A percentile compares a stretch with the other conserved stretches of the same genome.
These are phyloP conservation scores for Cercospora beticola DNA, from an alignment of 2,329 filamentous ascomycete genomes.

Conservation along the genomic window DNA sequence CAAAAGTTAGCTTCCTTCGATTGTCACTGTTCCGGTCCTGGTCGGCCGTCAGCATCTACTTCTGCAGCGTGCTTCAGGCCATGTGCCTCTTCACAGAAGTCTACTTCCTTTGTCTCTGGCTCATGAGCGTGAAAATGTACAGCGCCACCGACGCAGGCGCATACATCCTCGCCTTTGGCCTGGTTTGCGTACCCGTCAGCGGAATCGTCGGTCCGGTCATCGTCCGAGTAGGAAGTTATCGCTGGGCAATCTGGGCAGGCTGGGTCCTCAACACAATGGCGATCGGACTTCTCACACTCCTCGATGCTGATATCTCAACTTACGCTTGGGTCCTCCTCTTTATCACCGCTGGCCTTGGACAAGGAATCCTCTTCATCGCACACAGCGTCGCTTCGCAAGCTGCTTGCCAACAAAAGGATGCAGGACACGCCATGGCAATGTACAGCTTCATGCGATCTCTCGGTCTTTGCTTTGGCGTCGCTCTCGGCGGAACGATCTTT, in stretches of 20 bases:
- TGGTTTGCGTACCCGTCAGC: constrained; percentile 26
- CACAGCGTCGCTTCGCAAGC: constrained; percentile 50
- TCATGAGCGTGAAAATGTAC: constrained; percentile 44
- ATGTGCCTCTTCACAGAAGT: constrained; percentile 37
- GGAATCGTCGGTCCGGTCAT: constrained; percentile 35
- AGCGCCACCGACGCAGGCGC: constrained; percentile 42
- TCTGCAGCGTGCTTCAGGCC: constrained; percentile 36
- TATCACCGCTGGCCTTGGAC: constrained; percentile 43
- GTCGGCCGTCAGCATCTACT: constrained; percentile 34
- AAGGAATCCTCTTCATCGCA: constrained; percentile 45
- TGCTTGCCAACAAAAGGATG: constrained; percentile 33
- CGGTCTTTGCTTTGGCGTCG: constrained; percentile 50
- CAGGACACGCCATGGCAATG: constrained; percentile 42
- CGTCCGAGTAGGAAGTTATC: constrained; percentile 34
- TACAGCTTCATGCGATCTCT: constrained; percentile 52
- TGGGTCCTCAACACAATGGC: constrained; percentile 43
- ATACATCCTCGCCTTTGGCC: constrained; percentile 43
- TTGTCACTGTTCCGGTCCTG: constrained; percentile 35
- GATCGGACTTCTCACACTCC: constrained; percentile 45
- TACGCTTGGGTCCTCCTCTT: constrained; percentile 48
- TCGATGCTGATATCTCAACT: constrained; percentile 41
- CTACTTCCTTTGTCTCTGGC: constrained; percentile 48
- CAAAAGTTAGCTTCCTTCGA: constrained; percentile 32
- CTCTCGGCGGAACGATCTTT: constrained; percentile 48
- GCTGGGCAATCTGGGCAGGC: constrained; percentile 31